phyloP scores from a whole-genome alignment of 1,284 basidiomycete genomes.

The Mycena citricolor region DNA sequence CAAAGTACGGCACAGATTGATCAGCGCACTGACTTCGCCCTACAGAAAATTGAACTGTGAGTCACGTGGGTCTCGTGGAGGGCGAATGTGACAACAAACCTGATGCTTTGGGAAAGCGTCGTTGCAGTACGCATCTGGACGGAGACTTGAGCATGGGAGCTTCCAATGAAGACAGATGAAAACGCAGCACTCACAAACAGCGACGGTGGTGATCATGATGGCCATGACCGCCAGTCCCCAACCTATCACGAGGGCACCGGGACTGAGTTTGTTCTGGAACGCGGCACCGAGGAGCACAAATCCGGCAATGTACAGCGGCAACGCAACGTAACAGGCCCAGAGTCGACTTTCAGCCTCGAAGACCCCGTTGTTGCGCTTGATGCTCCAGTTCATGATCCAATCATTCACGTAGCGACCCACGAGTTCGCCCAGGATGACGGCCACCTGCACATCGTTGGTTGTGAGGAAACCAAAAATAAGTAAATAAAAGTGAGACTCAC shows the following conservation, averaged over 20 bases:
- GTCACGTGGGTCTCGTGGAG: too few relatives aligned
- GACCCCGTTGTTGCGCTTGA: conserved; percentile 62
- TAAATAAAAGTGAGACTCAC: conserved; percentile 34
- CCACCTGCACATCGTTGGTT: conserved; percentile 47
- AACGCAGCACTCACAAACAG: neutral
- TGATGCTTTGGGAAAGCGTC: conserved; percentile 52
- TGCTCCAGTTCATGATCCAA: conserved; percentile 57
- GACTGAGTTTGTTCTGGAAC: conserved; percentile 55
- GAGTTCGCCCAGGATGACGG: conserved; percentile 65
- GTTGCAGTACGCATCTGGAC: conserved; percentile 44
- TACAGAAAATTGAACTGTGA: too few relatives aligned
- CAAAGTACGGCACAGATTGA: conserved; percentile 54
- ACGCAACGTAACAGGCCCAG: conserved; percentile 66
- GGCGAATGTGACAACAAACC: conserved; percentile 26
- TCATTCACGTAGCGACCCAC: conserved; percentile 69
- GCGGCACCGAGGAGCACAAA: conserved; percentile 60
- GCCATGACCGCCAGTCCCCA: conserved; percentile 65
- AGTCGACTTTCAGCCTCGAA: conserved; percentile 71
- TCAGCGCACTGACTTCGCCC: conserved; percentile 58
- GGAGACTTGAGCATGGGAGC: neutral
- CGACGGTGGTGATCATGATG: conserved; percentile 64
- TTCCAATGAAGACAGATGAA: neutral
- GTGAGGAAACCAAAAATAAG: neutral
- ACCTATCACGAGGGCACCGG: conserved; percentile 59
- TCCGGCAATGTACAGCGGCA: conserved; percentile 65